phyloP scores from a whole-genome alignment of 2,329 filamentous ascomycete genomes.

The Paraphoma sp. region DNA sequence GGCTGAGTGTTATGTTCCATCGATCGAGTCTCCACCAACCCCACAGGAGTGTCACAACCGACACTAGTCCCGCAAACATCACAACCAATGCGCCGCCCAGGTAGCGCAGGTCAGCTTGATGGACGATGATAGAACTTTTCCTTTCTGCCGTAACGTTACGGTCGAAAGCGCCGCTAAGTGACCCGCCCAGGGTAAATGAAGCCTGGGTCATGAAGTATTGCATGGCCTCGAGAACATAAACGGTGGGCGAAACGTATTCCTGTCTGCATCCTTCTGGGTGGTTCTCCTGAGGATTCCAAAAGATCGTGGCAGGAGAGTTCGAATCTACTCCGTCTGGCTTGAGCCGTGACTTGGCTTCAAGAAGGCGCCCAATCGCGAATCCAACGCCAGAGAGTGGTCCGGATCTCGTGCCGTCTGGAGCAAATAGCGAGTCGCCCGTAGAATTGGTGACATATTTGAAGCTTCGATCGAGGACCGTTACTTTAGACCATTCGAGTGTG shows the following conservation, averaged over 20 bases:
- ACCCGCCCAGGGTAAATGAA: too few species aligned
- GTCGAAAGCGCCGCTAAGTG: too few species aligned
- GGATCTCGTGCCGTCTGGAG: too few species aligned
- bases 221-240: not conserved
- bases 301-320: not conserved
- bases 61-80: not conserved
- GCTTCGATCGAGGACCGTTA: too few species aligned
- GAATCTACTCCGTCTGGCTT: too few species aligned
- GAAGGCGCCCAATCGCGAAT: too few species aligned
- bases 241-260: not conserved
- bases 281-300: not conserved
- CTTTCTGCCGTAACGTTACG: not conserved
- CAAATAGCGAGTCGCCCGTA: too few species aligned
- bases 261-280: not conserved
- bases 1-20: not conserved
- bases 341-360: too few species aligned
- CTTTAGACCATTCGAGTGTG: too few species aligned
- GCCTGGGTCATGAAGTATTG: not conserved
- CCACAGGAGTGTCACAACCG: not conserved
- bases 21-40: not conserved
- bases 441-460: too few species aligned
- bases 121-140: not conserved
- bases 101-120: not conserved
- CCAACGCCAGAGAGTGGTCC: too few species aligned
- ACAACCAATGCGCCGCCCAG: not conserved